Base-by-base conservation (phyloP, 2,329 filamentous ascomycete genomes). In the Colletotrichum sp. region DNA sequence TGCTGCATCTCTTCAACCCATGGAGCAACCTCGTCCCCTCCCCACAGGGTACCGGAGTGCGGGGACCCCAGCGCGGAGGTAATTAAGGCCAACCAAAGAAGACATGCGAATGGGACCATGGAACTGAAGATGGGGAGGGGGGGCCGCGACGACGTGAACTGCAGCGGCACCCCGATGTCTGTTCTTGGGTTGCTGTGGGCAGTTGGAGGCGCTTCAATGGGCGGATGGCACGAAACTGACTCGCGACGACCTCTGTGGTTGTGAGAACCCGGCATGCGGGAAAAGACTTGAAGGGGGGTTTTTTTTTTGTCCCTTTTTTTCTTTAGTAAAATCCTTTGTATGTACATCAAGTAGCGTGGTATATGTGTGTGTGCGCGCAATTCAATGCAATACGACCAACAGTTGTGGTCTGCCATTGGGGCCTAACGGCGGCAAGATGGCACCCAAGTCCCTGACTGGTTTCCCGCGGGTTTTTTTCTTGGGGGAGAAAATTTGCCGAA, bases 31-130 rank as follows among this genome's bases (percentile, higher is more conserved):
- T 28, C 10, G 18, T 34, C 65, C n/a, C 26, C 28, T 21, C 69
- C 56, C 62, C 73, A 60, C 69, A 73, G 8, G 16, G 38, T 36
- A 61, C 28, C n/a, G 43, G 43, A 67, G 64, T 73, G 73, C 70
- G 73, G 73, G 73, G 73, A 68, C 73, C 70, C 73, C 73, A 75
- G 62, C 72, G 72, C 55, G 72, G 69, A 71, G 72, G 70, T 48
- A 32, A 36, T 64, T 32, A 55, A 66, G 64, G 16, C 61, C 64
- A 48, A 61, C 56, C 55, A 48, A 61, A 32, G 21, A 55, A 15
- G 24, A 58, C 36, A 61, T 56, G 32, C 38, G 16, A 56, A 70
- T 62, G 60, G 43, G 55, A 60, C 66, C 32, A 21, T 55, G 52
- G 66, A 52, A 26, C 21, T 32, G 28, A 30, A 32, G 56, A 32